Evolutionary conservation across 805 yeast species (phyloP).

Genomic region (Teunomyces cretensis): DNA sequence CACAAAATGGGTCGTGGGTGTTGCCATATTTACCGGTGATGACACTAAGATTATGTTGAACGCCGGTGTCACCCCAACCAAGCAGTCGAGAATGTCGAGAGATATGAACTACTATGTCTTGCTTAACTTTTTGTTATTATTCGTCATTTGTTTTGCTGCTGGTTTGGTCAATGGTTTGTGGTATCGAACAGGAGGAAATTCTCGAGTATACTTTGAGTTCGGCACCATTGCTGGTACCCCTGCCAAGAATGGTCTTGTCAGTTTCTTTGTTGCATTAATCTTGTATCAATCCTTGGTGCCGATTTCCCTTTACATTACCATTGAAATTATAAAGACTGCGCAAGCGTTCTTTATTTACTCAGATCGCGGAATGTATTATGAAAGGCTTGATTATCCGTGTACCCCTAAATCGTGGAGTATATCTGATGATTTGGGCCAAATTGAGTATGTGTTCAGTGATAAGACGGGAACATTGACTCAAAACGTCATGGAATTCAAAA

Average conservation of each 20-base stretch:
- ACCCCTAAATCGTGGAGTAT: slow-evolving; percentile 81
- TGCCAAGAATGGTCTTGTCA: slow-evolving; percentile 62
- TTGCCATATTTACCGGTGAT: slow-evolving; percentile 72
- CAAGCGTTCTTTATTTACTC: slow-evolving; percentile 76
- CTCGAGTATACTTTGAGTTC: slow-evolving; percentile 59
- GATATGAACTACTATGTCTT: slow-evolving; percentile 68
- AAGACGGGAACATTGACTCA: slow-evolving; percentile 85
- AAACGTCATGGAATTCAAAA: slow-evolving; percentile 79
- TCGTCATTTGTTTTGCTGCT: slow-evolving; percentile 64
- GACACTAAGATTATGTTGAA: slow-evolving; percentile 79
- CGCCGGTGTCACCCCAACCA: slow-evolving; percentile 76
- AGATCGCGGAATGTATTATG: slow-evolving; percentile 70
- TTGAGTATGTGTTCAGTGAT: slow-evolving; percentile 79
- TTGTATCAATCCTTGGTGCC: slow-evolving; percentile 78
- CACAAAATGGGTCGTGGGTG: slow-evolving; percentile 73
- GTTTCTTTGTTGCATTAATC: slow-evolving; percentile 71
- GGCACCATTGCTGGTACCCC: slow-evolving; percentile 59
- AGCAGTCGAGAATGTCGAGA: slow-evolving; percentile 61
- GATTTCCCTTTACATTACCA: slow-evolving; percentile 73
- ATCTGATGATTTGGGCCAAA: slow-evolving; percentile 81
- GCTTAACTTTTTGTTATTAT: slow-evolving; percentile 59
- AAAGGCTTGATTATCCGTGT: slow-evolving; percentile 68
- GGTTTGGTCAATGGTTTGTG: slow-evolving; percentile 71
- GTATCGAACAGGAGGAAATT: slow-evolving; percentile 43
- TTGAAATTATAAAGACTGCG: slow-evolving; percentile 74